Evolutionary conservation across 192 early-diverging fungal species (phyloP), one percentile per base, ranked within the genome.

Genomic region (Gamsiella multidivaricata): DNA sequence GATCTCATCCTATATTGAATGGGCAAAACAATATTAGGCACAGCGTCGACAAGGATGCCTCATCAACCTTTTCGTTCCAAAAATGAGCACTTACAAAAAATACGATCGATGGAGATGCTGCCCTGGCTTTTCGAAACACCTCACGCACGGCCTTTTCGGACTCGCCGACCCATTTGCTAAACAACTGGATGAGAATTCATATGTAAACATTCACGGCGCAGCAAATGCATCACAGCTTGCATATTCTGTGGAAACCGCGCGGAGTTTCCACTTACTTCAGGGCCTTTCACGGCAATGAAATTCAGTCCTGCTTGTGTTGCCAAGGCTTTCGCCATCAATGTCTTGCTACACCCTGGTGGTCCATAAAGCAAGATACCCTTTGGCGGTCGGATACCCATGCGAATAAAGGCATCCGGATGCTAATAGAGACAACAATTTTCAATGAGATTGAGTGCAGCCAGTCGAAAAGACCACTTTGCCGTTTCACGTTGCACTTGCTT

Each of bases 91-190:
- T 82, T 86, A 95, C 97, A 84, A 99, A 99, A 75, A 99, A 99
- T 9, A 99, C 88, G 50, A 99, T 98, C 5, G 95, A 93, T 8
- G 98, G 98, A 0, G 94, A 91, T 3, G 97, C 97, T 2, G 93
- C 93, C 9, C 98, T 81, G 11, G 98, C 98, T 81, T 96, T 97
- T 36, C 90, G 85, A 64, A 99, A 99, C n/a, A 98, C 89, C 60
- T 95, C 92, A 5, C 91, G 89, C 3, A 99, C 93, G 5, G 96
- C 95, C 83, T 96, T 97, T 81, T 99, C 98, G 3, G 95, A 96
- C 68, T 99, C 98, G 28, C 98, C 98, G 8, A 99, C 98, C 96
- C 96, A 99, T 78, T 98, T 99, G 85, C 95, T 98, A 70, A 98
- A 97, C 14, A 98, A 82, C 93, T 94, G 55, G 3, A 53, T 9